Base-by-base conservation (phyloP, 495 filamentous ascomycete species). In the Aspergillus sclerotiicarbonarius region DNA sequence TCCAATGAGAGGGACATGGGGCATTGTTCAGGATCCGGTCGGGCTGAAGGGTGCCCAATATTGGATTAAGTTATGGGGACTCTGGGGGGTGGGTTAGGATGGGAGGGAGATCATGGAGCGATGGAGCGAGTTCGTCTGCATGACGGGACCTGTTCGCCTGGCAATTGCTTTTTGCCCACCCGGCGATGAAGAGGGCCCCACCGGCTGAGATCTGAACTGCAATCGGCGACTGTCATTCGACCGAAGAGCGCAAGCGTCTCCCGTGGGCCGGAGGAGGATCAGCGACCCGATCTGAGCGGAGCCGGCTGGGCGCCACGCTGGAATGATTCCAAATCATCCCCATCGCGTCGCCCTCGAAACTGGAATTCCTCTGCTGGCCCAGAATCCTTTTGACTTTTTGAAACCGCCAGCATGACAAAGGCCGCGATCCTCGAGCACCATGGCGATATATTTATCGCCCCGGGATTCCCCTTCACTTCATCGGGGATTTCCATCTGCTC, bases 371-470 rank as follows among this genome's bases (percentile, higher is more conserved):
- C 53, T 25, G 21, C 44, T 20, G 33, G 51, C 50, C 15, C n/a
- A 16, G 15, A 18, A 44, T 56, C 19, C 32, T 50, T 57, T 61
- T 41, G 20, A 46, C 25, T 46, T 31, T 57, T 53, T 49, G 51
- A 56, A 31, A 58, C 48, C 53, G 54, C 53, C 52, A 61, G 54
- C 58, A 60, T 60, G 61, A 60, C 62, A 57, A 58, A 56, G 55
- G 57, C 48, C 43, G 15, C 52, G 49, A 54, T 46, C 58, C 58
- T 58, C 32, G 41, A 60, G 48, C 48, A 54, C 43, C 31, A 58
- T 52, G 52, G 53, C n/a, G 29, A 54, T 59, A 53, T 67, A 67
- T 67, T 60, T 67, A 67, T 67, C 56, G 58, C 51, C 31, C 52
- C n/a, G 46, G 43, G 45, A 45, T 21, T 54, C 51, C 63, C 63